Base-by-base conservation (phyloP, 202 grass and related monocot species). In the Brachypodium distachyon region DNA sequence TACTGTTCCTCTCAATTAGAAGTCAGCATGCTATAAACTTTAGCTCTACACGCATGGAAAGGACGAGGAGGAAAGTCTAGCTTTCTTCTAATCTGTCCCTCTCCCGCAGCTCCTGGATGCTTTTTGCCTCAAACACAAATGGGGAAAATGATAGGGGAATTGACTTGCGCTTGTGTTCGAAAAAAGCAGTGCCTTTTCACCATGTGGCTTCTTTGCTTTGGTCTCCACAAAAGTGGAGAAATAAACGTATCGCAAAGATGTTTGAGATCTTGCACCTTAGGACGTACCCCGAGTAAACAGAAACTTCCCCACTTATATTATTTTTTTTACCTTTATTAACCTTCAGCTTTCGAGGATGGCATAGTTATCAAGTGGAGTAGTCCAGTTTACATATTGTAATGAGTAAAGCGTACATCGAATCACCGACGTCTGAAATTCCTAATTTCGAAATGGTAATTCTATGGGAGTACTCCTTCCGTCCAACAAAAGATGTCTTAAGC, bases 161-260 rank as follows among this genome's bases (percentile, higher is more conserved):
- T 96, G 93, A 96, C 89, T 88, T 92, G 87, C 84, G 79, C 55
- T 73, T 83, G 61, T 82, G 71, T 84, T 59, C 9, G 56, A 4
- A 27, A 87, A 84, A 86, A 78, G 60, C 40, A 18, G 5, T 0
- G 57, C 28, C 84, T 73, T 81, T 81, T 42, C 43, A 38, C 80
- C 72, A 60, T 81, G 81, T 53, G 70, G 64, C 70, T 84, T 73
- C 84, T 55, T 84, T 56, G 52, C 72, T 80, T 87, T 58, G 81
- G 77, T 49, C 72, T 81, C 76, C 66, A 53, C 48, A 26, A 87
- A 81, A 84, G 71, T 50, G 59, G 66, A 56, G 44, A 54, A 42
- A 68, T 11, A 73, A 67, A 61, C 58, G 77, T 78, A 77, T 68
- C 60, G 67, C 43, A 65, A 72, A 60, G 56, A 42, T 67, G 81